Base-by-base conservation (phyloP, 2,329 filamentous ascomycete species). In the Fusarium nisikadoi region DNA sequence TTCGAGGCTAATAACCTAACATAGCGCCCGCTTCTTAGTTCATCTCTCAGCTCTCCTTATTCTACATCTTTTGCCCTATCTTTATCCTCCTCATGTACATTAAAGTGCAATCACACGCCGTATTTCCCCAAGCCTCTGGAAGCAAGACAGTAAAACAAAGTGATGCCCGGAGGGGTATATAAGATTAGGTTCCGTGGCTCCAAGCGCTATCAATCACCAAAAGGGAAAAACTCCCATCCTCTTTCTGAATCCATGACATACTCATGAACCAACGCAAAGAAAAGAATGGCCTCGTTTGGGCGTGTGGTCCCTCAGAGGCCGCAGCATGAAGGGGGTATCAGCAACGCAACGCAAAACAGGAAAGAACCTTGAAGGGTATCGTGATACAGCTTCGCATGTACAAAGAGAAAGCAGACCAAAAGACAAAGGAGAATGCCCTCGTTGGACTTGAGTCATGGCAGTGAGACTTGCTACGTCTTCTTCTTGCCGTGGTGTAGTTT, bases 401-500 rank as follows among this genome's bases (percentile, higher is more conserved):
- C 58, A 73, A 77, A 72, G 50, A 62, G 50, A 31, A 75, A 75
- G 43, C 63, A 68, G 55, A 53, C 41, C 53, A 68, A 73, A 70
- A 68, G 55, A 70, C 72, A 74, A 67, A 74, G 62, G 61, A 65
- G 71, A 71, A 55, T 68, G 71, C 70, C 70, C 66, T 58, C 58
- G 52, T 47, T 68, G 52, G 56, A 73, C 70, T 45, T 52, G 29
- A 62, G 58, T 73, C 66, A 70, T 70, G 75, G 74, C 67, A 79
- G 72, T 62, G 77, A 77, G 70, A 73, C 77, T 69, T 71, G 75
- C 79, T 82, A 82, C 31, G 74, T 73, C 75, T 76, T 82, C 79
- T 83, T 86, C 77, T 83, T 87, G 77, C 80, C 81, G 72, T 86
- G 83, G 71, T 89, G 87, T 54, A 84, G 81, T 84, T 93, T 97